Evolutionary conservation across 495 filamentous ascomycete genomes (phyloP).

Genomic region (Neurospora sp.): DNA sequence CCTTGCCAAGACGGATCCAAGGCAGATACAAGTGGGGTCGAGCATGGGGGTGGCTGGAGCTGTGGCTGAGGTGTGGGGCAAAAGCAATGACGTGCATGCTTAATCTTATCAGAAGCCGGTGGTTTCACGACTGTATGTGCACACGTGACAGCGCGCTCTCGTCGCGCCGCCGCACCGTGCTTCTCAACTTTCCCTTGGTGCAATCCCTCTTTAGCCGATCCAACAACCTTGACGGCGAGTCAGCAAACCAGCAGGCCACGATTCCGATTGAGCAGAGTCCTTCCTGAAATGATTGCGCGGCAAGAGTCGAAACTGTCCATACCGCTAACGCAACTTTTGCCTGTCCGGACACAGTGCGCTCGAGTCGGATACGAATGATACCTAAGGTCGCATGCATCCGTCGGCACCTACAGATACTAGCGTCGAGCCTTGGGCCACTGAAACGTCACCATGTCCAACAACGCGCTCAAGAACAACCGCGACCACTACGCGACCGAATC

Average conservation of each 20-base stretch:
- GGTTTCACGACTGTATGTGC: not conserved
- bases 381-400: not conserved
- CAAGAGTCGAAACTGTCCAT: not conserved
- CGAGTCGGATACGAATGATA: conserved; percentile 1
- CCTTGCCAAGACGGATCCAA: not conserved
- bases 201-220: not conserved
- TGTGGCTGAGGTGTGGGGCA: not conserved
- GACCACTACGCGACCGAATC: conserved; percentile 14
- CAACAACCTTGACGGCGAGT: not conserved
- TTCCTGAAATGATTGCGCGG: not conserved
- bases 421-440: not conserved
- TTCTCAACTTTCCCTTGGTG: not conserved
- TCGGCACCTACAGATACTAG: not conserved
- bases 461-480: not conserved
- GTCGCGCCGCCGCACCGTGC: conserved; percentile 8
- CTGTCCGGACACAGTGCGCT: not conserved
- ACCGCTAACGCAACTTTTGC: not conserved
- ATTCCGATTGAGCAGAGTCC: not conserved
- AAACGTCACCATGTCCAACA: not conserved
- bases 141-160: conserved; percentile 18
- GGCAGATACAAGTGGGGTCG: not conserved
- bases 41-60: not conserved
- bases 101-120: not conserved
- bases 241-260: not conserved
- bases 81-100: not conserved